These are phyloP conservation scores for Penicillium pancosmium DNA, from an alignment of 495 filamentous ascomycete species.

Conservation along the genomic window DNA sequence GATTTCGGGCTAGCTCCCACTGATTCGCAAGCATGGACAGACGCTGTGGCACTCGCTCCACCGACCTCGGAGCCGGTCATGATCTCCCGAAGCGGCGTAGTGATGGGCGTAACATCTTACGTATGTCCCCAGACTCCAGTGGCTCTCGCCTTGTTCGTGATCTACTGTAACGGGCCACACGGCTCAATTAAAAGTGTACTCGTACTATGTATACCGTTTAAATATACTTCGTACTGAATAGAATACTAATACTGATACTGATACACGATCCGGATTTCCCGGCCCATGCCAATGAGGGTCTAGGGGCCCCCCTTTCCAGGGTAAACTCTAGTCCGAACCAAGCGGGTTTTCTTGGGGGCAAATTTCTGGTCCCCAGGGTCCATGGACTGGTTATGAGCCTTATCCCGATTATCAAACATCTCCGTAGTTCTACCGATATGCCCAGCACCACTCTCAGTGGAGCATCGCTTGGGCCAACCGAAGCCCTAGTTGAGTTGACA, in stretches of 20 bases:
- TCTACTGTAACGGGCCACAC: conserved; percentile 5
- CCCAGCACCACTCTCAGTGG: conserved; percentile 13
- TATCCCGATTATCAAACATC: conserved; percentile 11
- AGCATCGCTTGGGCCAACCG: conserved; percentile 30
- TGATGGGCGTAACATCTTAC: conserved; percentile 31
- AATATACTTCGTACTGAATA: not conserved
- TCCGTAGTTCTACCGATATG: conserved; percentile 32
- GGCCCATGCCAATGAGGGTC: not conserved
- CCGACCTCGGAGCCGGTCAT: conserved; percentile 24
- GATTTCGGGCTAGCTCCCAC: not conserved
- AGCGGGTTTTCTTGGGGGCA: conserved; percentile 5
- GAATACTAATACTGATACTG: not conserved
- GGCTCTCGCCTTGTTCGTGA: conserved; percentile 14
- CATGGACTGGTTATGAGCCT: conserved; percentile 9
- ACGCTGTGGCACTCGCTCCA: conserved; percentile 4
- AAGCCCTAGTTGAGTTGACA: conserved; percentile 30
- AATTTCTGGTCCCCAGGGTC: conserved; percentile 21
- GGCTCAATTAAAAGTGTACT: not conserved
- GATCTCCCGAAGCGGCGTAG: conserved; percentile 23
- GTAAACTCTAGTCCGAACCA: conserved; percentile 16
- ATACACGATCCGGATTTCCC: not conserved
- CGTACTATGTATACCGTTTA: not conserved
- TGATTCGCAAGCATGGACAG: conserved; percentile 3
- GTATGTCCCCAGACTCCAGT: conserved; percentile 27
- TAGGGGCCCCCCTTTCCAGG: not conserved